These are phyloP conservation scores for Pseudoneurospora amorphoporcata DNA, from an alignment of 495 filamentous ascomycete species.

Conservation along the genomic window DNA sequence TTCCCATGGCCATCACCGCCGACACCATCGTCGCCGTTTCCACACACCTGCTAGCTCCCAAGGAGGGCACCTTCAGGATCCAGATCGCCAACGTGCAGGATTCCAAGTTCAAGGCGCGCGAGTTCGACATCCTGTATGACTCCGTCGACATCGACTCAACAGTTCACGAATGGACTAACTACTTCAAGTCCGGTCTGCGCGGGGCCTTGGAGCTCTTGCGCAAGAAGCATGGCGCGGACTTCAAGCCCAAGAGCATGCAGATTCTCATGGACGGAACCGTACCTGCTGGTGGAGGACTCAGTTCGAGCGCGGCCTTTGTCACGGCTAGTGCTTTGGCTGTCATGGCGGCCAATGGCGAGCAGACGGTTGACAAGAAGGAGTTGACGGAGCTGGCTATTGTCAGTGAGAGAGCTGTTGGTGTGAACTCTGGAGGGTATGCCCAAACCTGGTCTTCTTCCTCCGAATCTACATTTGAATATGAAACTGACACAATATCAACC, in stretches of 20 bases:
- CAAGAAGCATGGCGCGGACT: constrained; percentile 48
- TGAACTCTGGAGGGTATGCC: constrained; percentile 85
- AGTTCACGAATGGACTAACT: constrained; percentile 91
- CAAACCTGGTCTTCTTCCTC: neutral
- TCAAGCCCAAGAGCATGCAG: constrained; percentile 69
- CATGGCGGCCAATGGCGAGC: constrained; percentile 75
- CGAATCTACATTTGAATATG: neutral
- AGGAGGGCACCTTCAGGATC: constrained; percentile 29
- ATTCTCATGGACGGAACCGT: constrained; percentile 87
- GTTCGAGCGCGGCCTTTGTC: constrained; percentile 89
- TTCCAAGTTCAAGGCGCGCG: constrained; percentile 62
- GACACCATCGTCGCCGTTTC: constrained; percentile 85
- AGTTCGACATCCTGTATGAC: constrained; percentile 61
- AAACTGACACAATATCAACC: neutral
- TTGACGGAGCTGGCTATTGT: constrained; percentile 86
- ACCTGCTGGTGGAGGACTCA: constrained; percentile 82
- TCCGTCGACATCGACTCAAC: constrained; percentile 72
- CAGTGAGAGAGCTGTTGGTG: constrained; percentile 86
- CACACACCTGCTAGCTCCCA: constrained; percentile 33
- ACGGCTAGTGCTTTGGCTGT: constrained; percentile 83
- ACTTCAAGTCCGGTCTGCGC: constrained; percentile 85
- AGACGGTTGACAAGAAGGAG: constrained; percentile 74
- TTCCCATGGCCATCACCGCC: constrained; percentile 88
- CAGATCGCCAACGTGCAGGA: constrained; percentile 68
- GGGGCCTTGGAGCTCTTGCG: constrained; percentile 73